These are phyloP conservation scores for Gastrolobium villosum DNA, from an alignment of 306 rosid species.

Conservation along the genomic window DNA sequence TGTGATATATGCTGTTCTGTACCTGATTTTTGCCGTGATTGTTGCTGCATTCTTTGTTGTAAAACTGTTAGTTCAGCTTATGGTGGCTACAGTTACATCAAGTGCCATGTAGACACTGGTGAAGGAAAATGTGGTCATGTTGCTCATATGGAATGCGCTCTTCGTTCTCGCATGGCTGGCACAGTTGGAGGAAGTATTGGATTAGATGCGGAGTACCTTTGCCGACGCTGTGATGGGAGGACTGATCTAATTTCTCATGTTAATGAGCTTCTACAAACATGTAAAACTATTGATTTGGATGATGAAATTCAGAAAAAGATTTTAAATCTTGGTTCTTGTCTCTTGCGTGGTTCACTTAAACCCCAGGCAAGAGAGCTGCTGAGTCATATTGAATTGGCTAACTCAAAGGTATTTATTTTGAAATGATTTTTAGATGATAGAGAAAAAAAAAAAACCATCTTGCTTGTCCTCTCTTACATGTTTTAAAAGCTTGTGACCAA, in stretches of 20 bases:
- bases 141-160: conserved; percentile 84
- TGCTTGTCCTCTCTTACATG: conserved; percentile 25
- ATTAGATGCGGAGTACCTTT: conserved; percentile 76
- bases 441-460: conserved; percentile 31
- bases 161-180: conserved; percentile 76
- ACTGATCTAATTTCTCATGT: conserved; percentile 77
- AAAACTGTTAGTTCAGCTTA: conserved; percentile 59
- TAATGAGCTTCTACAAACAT: conserved; percentile 57
- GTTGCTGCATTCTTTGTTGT: conserved; percentile 86
- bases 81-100: conserved; percentile 77
- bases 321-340: conserved; percentile 68
- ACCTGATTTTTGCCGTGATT: conserved; percentile 79
- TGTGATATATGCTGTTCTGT: conserved; percentile 86
- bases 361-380: conserved; percentile 61
- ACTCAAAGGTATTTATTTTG: conserved; percentile 74
- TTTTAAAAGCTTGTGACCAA: conserved; percentile 50
- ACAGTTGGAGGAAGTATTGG: conserved; percentile 76
- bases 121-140: conserved; percentile 76
- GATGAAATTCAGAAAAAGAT: conserved; percentile 64
- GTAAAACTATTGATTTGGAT: conserved; percentile 61
- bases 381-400: conserved; percentile 58
- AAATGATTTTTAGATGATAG: conserved; percentile 32
- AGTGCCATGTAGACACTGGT: conserved; percentile 60
- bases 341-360: conserved; percentile 78
- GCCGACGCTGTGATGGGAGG: conserved; percentile 87